A percentile compares a stretch with the other conserved stretches of the same genome.
Conservation (phyloP, 73 alveolate species). For the Uronychia setigera region DNA sequence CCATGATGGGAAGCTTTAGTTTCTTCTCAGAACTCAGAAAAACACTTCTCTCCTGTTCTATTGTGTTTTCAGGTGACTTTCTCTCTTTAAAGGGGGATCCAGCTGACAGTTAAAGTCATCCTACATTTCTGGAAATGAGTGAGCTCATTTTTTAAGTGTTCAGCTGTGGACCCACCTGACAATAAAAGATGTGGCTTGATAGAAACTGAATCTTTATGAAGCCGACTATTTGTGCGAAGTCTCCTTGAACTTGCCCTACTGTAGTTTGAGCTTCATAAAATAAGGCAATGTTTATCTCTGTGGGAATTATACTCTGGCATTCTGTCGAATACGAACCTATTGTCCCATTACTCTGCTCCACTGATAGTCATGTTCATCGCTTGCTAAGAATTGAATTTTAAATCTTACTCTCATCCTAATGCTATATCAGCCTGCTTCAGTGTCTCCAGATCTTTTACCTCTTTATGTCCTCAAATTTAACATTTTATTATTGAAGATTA, state of each 20-base stretch:
- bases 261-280: neutral
- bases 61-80: too few species aligned
- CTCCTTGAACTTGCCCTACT: neutral
- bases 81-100: too few species aligned
- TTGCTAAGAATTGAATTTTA: too few species aligned
- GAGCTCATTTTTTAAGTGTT: neutral
- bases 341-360: neutral
- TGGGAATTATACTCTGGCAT: neutral
- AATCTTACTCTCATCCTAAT: too few species aligned
- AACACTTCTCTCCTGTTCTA: too few species aligned
- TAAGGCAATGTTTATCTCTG: neutral
- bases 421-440: too few species aligned
- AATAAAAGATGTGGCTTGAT: neutral
- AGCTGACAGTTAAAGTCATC: too few species aligned
- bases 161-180: neutral
- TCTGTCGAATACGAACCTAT: neutral
- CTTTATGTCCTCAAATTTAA: too few species aligned
- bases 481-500: too few species aligned
- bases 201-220: neutral
- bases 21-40: neutral
- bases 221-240: neutral
- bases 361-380: neutral
- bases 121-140: neutral
- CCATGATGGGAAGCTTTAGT: neutral
- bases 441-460: too few species aligned